Evolutionary conservation across 2,329 filamentous ascomycete genomes (phyloP), one percentile per base, ranked within the genome.

Genomic region (Cryphonectria carpinicola): DNA sequence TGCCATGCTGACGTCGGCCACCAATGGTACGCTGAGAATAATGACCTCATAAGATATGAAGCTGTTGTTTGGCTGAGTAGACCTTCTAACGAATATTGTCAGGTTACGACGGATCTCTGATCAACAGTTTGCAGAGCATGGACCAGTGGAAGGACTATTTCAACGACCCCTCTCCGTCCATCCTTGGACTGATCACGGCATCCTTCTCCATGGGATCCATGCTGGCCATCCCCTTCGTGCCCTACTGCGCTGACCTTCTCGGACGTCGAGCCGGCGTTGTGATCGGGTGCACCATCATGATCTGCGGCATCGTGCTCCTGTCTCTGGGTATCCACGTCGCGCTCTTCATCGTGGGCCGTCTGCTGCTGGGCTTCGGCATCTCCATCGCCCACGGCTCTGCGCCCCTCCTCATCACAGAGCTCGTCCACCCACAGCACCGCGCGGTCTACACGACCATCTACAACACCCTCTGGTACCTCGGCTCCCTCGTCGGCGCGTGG

Each of bases 151-250:
- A 81, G 70, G 69, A 70, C 49, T 73, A 73, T 66, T 82, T 81
- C 75, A 60, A 79, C 65, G 54, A 77, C 64, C 79, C 77, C 19
- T 72, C 65, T 68, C 76, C 79, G 11, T 76, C 81, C 1, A 77
- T 78, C 46, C 80, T 84, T 41, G 82, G 83, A 64, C 77, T 84
- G 35, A 77, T 84, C 54, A 79, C 80, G 35, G 81, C 80, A 52
- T 83, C 84, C 74, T 82, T 84, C 80, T 81, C 81, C 43, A 80
- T 85, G 66, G 84, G 84, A 70, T 82, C 80, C 17, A 78, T 86
- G 65, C 78, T 80, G 17, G 83, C 83, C 58, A 79, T 85, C 25
- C 82, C 83, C 2, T 77, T 84, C 62, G 81, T 83, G 5, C 83
- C 84, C 7, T 85, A 83, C 77, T 79, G 79, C 14, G 82, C 83